A percentile compares a stretch with the other conserved stretches of the same genome.
These are phyloP conservation scores for Mycocentrospora acerina DNA, from an alignment of 2,329 filamentous ascomycete genomes.

Conservation along the genomic window DNA sequence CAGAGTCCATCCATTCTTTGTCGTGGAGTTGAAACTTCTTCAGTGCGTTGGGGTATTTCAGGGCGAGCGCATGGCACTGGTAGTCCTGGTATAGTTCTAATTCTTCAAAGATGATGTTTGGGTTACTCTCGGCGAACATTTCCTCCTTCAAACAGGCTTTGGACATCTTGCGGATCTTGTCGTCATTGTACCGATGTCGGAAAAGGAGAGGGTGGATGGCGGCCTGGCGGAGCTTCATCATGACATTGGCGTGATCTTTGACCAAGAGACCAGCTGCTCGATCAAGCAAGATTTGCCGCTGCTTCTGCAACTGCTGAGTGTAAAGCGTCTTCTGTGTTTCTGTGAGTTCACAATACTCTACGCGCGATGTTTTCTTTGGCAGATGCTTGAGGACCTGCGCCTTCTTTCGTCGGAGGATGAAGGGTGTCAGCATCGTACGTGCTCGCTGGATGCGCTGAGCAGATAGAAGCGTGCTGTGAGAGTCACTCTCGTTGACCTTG, in stretches of 20 bases:
- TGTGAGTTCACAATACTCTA: slow-evolving; percentile 81
- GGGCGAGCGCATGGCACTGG: slow-evolving; percentile 61
- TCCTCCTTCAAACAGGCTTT: slow-evolving; percentile 73
- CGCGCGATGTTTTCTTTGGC: slow-evolving; percentile 73
- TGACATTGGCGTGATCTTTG: slow-evolving; percentile 56
- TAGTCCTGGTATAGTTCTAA: slow-evolving; percentile 60
- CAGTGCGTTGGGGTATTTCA: slow-evolving; percentile 54
- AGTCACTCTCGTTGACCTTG: slow-evolving; percentile 70
- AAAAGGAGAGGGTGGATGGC: slow-evolving; percentile 91
- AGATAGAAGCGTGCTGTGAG: slow-evolving; percentile 78
- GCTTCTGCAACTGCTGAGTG: slow-evolving; percentile 64
- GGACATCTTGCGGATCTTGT: slow-evolving; percentile 74
- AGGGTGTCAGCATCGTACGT: slow-evolving; percentile 89
- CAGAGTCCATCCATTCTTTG: slow-evolving; percentile 69
- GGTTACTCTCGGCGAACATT: slow-evolving; percentile 52
- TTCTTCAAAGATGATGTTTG: slow-evolving; percentile 57
- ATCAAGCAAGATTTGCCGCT: slow-evolving; percentile 61
- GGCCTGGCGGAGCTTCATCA: slow-evolving; percentile 90
- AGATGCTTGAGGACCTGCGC: slow-evolving; percentile 83
- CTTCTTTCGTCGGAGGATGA: slow-evolving; percentile 92
- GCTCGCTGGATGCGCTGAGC: slow-evolving; percentile 84
- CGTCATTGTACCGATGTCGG: slow-evolving; percentile 75
- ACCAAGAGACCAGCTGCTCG: slow-evolving; percentile 58
- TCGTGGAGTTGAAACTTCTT: slow-evolving; percentile 60
- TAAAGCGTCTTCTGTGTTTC: slow-evolving; percentile 73